Evolutionary conservation across 2,329 filamentous ascomycete genomes (phyloP).

Genomic region (Sphaceloma murrayae): DNA sequence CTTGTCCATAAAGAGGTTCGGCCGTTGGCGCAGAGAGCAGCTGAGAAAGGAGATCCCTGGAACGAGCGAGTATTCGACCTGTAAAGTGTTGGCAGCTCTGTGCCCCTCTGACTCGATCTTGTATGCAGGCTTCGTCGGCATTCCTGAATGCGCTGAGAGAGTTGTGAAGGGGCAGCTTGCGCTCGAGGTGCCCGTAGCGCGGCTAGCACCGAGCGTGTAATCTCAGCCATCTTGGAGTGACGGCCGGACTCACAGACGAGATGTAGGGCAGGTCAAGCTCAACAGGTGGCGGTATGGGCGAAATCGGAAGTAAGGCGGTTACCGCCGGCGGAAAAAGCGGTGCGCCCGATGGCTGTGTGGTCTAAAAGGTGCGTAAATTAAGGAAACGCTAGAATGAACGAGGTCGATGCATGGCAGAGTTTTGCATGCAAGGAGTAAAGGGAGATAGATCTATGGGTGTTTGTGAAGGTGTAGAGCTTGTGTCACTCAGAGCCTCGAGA

Average conservation of each 20-base stretch:
- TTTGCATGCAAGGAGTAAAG: not conserved
- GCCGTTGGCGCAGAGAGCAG: not conserved
- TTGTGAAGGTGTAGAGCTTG: too few relatives aligned
- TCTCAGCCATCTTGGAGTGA: constrained; percentile 15
- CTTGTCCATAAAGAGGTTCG: constrained; percentile 9
- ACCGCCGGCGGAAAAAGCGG: not conserved
- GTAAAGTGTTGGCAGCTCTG: not conserved
- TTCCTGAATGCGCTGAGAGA: constrained; percentile 3
- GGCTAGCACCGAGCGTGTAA: constrained; percentile 4
- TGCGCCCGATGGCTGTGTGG: not conserved
- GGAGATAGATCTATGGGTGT: not conserved
- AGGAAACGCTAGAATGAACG: not conserved
- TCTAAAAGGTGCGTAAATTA: not conserved
- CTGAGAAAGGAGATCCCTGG: not conserved
- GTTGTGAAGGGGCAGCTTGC: not conserved
- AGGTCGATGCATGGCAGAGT: not conserved
- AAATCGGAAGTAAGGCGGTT: constrained; percentile 7
- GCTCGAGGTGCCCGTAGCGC: not conserved
- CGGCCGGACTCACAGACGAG: not conserved
- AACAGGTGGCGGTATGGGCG: constrained; percentile 3
- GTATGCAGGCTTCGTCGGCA: constrained; percentile 21
- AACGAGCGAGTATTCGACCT: not conserved
- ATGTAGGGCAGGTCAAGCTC: too few relatives aligned
- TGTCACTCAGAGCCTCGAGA: constrained; percentile 11
- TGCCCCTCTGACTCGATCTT: not conserved